Evolutionary conservation across 2,329 filamentous ascomycete species (phyloP).

Genomic region (Fusarium liriodendri): DNA sequence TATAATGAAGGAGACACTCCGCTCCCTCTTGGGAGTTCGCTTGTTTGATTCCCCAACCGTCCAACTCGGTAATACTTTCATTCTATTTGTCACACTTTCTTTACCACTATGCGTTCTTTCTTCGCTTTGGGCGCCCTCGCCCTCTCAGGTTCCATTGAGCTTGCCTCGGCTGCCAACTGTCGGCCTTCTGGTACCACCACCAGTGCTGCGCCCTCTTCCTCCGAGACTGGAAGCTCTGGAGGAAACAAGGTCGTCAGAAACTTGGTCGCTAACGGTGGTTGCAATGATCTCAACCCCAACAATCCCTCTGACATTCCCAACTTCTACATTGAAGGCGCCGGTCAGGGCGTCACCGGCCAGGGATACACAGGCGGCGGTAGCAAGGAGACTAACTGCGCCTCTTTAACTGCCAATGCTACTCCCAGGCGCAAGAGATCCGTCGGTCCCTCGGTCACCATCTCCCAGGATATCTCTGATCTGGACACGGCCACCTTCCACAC

Average conservation of each 20-base stretch:
- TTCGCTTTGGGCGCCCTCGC: neutral
- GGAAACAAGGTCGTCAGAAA: constrained; percentile 7
- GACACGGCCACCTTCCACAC: constrained; percentile 19
- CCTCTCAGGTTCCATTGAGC: neutral
- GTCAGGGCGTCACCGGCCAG: neutral
- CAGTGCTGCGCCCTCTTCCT: neutral
- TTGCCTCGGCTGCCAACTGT: neutral
- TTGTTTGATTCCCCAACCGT: neutral
- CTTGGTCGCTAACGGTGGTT: constrained; percentile 14
- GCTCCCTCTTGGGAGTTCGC: neutral
- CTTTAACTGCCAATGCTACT: neutral
- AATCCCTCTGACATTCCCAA: constrained; percentile 1
- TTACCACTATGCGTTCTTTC: constrained; percentile 7
- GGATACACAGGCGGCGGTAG: constrained; percentile 15
- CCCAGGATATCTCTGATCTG: constrained; percentile 13
- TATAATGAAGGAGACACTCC: neutral
- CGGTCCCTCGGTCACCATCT: neutral
- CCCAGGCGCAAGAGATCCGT: constrained; percentile 9
- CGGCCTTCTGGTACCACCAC: constrained; percentile 6
- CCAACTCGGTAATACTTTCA: neutral
- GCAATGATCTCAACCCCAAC: neutral
- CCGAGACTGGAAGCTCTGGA: neutral
- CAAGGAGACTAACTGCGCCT: constrained; percentile 14
- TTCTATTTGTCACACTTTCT: neutral
- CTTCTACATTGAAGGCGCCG: neutral